Base-by-base conservation (phyloP, 2,329 filamentous ascomycete genomes). In the Botrytis sinoallii region DNA sequence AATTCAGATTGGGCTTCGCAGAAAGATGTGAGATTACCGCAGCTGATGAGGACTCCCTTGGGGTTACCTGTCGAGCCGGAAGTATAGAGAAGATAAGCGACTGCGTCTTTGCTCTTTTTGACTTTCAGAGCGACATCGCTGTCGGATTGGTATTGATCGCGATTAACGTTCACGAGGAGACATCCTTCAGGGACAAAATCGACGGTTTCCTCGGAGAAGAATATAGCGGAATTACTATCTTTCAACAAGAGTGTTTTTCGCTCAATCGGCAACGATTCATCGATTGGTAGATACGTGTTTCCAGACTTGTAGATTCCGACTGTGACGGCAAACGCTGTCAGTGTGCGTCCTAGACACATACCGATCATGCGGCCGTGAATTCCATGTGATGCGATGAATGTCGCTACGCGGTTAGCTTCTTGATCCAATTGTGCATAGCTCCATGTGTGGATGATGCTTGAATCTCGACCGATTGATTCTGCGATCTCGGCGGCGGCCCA, bases 31-130 rank as follows among this genome's bases (percentile, higher is more conserved):
- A 70, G 67, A 60, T 70, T 70, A 14, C 52, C 55, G n/a, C 67
- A 32, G n/a, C 60, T 72, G 22, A 76, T 63, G 6, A 78, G 63
- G 6, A 95, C 93, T 25, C 93, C 93, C 81, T 96, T 97, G 10
- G 93, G 92, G 4, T 93, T 86, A 16, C 93, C 93, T 0, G 93
- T 96, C 0, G 93, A 96, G 4, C 93, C 91, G 18, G 88, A 91
- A 76, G 89, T 92, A 83, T 95, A 96, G 81, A 96, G 95, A 74
- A 96, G 86, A 89, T 90, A 75, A 91, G 67, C 55, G n/a, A 71
- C 67, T 9, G 52, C n/a, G 29, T 70, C 52, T 42, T 60, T 44
- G 35, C 40, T 60, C n/a, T 42, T 70, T 52, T 42, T 20, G 14
- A 60, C 22, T n/a, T 59, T 18, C 16, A 42, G n/a, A n/a, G 67